phyloP scores from a whole-genome alignment of 805 yeast species.

The Blastobotrys mokoenaii region DNA sequence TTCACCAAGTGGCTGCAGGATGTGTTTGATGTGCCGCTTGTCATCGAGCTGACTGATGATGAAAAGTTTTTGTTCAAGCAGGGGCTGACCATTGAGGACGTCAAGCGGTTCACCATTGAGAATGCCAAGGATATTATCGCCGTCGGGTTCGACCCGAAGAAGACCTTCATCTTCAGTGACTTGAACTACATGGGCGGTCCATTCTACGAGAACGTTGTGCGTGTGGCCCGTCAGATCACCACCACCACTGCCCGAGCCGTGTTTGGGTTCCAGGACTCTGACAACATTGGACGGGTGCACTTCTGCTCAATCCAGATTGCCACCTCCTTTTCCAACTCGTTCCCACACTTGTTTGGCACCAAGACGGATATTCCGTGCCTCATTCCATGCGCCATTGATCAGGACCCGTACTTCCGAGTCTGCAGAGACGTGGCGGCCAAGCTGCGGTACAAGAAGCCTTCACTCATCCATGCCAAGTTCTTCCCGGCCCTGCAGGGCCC shows the following conservation, averaged over 20 bases:
- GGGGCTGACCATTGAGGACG: conserved; percentile 80
- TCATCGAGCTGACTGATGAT: conserved; percentile 90
- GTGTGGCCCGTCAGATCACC: conserved; percentile 89
- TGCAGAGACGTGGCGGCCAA: conserved; percentile 96
- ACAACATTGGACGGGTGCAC: conserved; percentile 88
- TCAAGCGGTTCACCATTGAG: conserved; percentile 66
- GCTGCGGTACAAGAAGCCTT: conserved; percentile 81
- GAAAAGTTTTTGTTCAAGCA: conserved; percentile 94
- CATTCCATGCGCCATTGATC: conserved; percentile 98
- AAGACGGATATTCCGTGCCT: conserved; percentile 89
- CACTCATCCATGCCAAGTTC: conserved; percentile 86
- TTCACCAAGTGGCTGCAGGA: conserved; percentile 98
- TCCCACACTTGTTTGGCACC: conserved; percentile 83
- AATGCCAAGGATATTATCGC: conserved; percentile 91
- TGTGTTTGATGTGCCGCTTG: conserved; percentile 92
- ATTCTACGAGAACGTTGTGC: conserved; percentile 88
- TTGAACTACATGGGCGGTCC: conserved; percentile 87
- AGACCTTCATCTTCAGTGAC: conserved; percentile 93
- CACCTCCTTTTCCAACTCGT: conserved; percentile 90
- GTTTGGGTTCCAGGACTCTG: conserved; percentile 91
- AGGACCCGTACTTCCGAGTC: conserved; percentile 96
- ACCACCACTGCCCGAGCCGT: conserved; percentile 96
- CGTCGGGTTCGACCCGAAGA: conserved; percentile 88
- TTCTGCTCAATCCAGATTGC: conserved; percentile 96
- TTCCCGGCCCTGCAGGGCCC: conserved; percentile 98